Conservation (phyloP, 306 rosid genomes). For the Vigna nakashimae region DNA sequence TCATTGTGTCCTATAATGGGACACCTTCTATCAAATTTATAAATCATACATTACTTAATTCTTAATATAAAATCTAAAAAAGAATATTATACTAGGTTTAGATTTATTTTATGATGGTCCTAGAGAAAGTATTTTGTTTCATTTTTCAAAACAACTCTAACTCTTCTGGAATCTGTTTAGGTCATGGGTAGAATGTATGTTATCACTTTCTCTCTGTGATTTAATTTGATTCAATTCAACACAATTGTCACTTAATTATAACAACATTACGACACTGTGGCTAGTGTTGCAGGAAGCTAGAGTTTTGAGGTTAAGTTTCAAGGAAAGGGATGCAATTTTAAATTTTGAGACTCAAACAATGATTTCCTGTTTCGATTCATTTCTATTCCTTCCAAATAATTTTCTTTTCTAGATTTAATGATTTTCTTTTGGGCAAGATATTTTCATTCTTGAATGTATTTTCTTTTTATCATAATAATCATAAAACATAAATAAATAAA, state of each 20-base stretch:
- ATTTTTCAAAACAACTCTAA: too few species aligned
- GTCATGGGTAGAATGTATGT: too few species aligned
- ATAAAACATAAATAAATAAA: background rate
- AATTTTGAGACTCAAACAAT: constrained; percentile 21
- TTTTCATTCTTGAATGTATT: constrained; percentile 21
- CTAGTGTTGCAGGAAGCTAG: constrained; percentile 14
- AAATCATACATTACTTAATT: too few species aligned
- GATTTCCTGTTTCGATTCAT: constrained; percentile 21
- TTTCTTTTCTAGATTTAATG: constrained; percentile 39
- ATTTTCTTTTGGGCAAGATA: constrained; percentile 38
- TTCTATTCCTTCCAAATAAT: constrained; percentile 15
- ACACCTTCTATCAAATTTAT: too few species aligned
- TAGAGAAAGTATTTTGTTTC: too few species aligned
- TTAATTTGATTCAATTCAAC: background rate
- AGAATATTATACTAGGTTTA: too few species aligned
- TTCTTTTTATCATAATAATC: constrained; percentile 1
- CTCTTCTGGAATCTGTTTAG: too few species aligned
- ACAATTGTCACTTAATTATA: constrained; percentile 45
- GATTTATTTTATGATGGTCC: too few species aligned
- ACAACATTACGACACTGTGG: background rate
- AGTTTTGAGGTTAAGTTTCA: constrained; percentile 43
- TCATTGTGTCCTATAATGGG: too few species aligned
- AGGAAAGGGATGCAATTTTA: constrained; percentile 19
- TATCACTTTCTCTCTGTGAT: background rate
- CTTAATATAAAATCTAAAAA: too few species aligned